Evolutionary conservation across 768 basidiomycete species (phyloP).

Genomic region (Boletus bicolor): DNA sequence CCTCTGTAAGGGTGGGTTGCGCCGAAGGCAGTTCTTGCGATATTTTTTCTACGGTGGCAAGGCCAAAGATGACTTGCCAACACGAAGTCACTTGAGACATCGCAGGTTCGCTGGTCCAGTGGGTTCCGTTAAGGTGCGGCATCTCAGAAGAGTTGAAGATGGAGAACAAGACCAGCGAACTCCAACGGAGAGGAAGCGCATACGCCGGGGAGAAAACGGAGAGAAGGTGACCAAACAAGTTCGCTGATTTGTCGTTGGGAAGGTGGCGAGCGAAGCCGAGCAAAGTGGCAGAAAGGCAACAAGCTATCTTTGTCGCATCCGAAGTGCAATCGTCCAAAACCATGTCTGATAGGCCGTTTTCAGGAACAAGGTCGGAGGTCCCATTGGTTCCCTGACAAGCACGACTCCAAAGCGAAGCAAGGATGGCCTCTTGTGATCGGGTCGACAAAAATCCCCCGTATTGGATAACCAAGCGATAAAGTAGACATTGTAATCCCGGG

Average conservation of each 20-base stretch:
- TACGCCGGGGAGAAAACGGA: constrained; percentile 30
- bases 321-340: not conserved
- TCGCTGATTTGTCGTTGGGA: not conserved
- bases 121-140: not conserved
- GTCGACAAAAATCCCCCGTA: constrained; percentile 25
- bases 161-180: constrained; percentile 39
- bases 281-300: constrained; percentile 11
- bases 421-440: constrained; percentile 32
- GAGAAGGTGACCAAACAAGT: constrained; percentile 3
- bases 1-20: not conserved
- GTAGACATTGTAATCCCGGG: constrained; percentile 35
- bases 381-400: constrained; percentile 6
- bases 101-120: not conserved
- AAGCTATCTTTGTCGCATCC: constrained; percentile 14
- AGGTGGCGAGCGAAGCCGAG: not conserved
- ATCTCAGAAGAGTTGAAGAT: constrained; percentile 20
- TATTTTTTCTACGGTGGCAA: constrained; percentile 38
- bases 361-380: not conserved
- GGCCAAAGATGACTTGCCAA: constrained; percentile 44
- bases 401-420: constrained; percentile 37
- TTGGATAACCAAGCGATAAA: constrained; percentile 40
- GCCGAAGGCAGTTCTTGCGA: constrained; percentile 6
- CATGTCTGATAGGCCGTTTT: not conserved
- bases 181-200: constrained; percentile 40
- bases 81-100: constrained; percentile 7